phyloP scores from a whole-genome alignment of 2,329 filamentous ascomycete species.

The Colletotrichum brevisporum region DNA sequence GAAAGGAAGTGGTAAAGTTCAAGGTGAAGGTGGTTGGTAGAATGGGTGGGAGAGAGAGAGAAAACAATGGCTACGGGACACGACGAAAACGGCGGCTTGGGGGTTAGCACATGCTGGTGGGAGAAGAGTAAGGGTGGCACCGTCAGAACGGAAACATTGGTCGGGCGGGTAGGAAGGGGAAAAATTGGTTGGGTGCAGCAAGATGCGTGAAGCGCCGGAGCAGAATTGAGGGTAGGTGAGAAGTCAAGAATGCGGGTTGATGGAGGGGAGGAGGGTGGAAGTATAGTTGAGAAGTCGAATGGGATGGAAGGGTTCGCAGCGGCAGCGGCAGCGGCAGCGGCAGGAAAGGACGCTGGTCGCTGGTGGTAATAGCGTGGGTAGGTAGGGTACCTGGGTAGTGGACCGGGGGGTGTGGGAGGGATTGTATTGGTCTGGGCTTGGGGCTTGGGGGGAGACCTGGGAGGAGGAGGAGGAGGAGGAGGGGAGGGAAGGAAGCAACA shows the following conservation, averaged over 20 bases:
- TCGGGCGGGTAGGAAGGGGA: conserved; percentile 27
- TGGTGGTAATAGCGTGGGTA: background rate
- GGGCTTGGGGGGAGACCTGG: no score
- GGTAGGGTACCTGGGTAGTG: conserved; percentile 16
- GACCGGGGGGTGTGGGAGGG: conserved; percentile 12
- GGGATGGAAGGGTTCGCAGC: conserved; percentile 33
- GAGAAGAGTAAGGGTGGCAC: conserved; percentile 36
- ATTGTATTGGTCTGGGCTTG: conserved; percentile 24
- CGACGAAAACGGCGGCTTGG: conserved; percentile 39
- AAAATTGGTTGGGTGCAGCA: conserved; percentile 27
- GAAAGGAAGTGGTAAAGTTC: conserved; percentile 15
- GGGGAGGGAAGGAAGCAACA: no score
- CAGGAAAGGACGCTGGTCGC: background rate
- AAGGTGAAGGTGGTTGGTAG: conserved; percentile 30
- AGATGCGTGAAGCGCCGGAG: conserved; percentile 22
- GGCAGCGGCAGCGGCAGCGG: no score
- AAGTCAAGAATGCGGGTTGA: conserved; percentile 24
- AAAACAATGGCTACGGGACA: conserved; percentile 39
- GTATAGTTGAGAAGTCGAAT: conserved; percentile 31
- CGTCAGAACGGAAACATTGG: conserved; percentile 36
- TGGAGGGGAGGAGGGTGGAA: conserved; percentile 20
- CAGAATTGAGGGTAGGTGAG: conserved; percentile 33
- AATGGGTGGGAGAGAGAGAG: conserved; percentile 33
- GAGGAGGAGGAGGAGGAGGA: conserved; percentile 1
- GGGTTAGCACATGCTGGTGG: conserved; percentile 41